Conservation (phyloP, 1,284 basidiomycete genomes). For the Fomitopsis palustris region DNA sequence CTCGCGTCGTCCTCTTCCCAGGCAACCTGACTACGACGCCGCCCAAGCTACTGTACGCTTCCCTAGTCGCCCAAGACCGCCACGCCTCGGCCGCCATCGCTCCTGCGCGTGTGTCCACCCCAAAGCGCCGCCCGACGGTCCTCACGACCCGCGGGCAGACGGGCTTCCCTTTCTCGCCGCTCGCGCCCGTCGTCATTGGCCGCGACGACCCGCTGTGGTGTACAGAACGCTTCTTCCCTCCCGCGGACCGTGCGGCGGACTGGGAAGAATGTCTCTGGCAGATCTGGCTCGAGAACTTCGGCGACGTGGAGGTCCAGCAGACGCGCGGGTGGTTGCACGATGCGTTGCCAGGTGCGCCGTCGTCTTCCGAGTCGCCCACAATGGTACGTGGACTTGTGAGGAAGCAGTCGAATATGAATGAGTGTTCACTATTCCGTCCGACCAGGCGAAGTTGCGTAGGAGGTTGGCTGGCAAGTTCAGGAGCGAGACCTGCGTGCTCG, state of each 20-base stretch:
- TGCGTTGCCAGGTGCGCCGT: neutral
- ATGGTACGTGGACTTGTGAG: constrained; percentile 5
- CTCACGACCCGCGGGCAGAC: constrained; percentile 27
- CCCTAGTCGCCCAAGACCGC: constrained; percentile 13
- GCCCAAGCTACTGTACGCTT: constrained; percentile 22
- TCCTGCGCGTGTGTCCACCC: constrained; percentile 4
- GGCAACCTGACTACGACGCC: constrained; percentile 33
- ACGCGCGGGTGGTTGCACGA: constrained; percentile 22
- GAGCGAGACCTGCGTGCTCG: constrained; percentile 51
- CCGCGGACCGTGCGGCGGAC: constrained; percentile 42
- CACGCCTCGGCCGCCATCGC: constrained; percentile 9
- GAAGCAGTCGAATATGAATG: neutral
- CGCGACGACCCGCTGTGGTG: constrained; percentile 59
- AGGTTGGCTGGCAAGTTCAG: constrained; percentile 46
- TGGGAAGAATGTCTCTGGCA: constrained; percentile 74
- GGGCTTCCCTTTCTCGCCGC: constrained; percentile 32
- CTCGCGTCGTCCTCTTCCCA: constrained; percentile 50
- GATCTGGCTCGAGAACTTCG: constrained; percentile 53
- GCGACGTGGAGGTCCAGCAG: constrained; percentile 29
- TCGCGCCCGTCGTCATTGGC: constrained; percentile 46
- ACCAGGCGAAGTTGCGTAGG: constrained; percentile 36
- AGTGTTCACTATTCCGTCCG: neutral
- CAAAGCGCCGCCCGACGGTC: constrained; percentile 19
- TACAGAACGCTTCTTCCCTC: constrained; percentile 51
- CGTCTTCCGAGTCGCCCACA: constrained; percentile 6